Percentiles rank a stretch among this genome's conserved stretches.
phyloP scores from a whole-genome alignment of 768 basidiomycete species.

The Rhizopogon vesiculosus region DNA sequence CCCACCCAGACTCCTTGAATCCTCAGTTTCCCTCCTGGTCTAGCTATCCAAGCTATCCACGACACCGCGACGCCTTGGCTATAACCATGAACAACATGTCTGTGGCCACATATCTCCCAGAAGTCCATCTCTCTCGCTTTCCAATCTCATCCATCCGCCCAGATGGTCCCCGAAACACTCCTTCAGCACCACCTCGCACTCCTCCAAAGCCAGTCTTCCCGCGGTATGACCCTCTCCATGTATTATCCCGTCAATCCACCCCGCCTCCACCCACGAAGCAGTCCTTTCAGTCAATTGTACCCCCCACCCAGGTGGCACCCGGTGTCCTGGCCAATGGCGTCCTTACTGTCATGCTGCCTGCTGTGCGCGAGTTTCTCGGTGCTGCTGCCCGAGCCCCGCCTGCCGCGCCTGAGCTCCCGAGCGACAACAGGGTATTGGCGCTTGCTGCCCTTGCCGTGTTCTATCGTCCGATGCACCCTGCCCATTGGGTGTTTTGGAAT shows the following conservation, averaged over 20 bases:
- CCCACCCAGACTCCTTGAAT: not conserved
- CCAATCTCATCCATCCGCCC: slow-evolving; percentile 36
- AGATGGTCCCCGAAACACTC: slow-evolving; percentile 18
- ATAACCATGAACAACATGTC: slow-evolving; percentile 1
- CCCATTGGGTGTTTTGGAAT: slow-evolving; percentile 65
- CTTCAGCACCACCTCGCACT: slow-evolving; percentile 14
- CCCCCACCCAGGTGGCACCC: slow-evolving; percentile 26
- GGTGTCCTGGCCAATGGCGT: slow-evolving; percentile 34
- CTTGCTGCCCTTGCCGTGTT: slow-evolving; percentile 61
- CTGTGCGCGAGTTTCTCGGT: slow-evolving; percentile 44
- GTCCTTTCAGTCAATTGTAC: slow-evolving; percentile 11
- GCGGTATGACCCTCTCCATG: slow-evolving; percentile 27
- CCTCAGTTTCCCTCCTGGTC: not conserved
- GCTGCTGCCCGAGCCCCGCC: slow-evolving; percentile 33
- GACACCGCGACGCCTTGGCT: not conserved
- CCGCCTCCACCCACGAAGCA: slow-evolving; percentile 14
- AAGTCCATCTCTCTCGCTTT: slow-evolving; percentile 18
- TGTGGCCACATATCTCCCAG: not conserved
- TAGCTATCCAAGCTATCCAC: not conserved
- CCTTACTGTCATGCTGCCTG: slow-evolving; percentile 43
- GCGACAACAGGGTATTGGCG: slow-evolving; percentile 40
- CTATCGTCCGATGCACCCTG: slow-evolving; percentile 47
- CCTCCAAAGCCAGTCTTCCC: slow-evolving; percentile 23
- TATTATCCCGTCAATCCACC: slow-evolving; percentile 18
- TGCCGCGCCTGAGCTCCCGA: slow-evolving; percentile 37